Evolutionary conservation across 1,284 basidiomycete species (phyloP).

Genomic region (Ceratobasidium sp.): DNA sequence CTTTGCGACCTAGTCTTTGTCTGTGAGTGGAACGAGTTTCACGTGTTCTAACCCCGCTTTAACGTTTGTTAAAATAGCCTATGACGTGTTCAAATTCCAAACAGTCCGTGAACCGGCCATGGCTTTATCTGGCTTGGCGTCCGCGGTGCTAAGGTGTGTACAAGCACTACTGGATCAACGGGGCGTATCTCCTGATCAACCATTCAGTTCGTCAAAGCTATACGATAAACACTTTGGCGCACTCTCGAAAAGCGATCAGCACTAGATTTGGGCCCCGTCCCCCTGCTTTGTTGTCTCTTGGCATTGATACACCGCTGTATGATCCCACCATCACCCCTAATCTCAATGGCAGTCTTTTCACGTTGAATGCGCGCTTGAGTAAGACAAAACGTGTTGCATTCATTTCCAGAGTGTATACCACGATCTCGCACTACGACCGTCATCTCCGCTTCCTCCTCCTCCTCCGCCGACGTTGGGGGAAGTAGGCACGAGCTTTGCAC

Average conservation of each 20-base stretch:
- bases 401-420: slow-evolving; percentile 36
- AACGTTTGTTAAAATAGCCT: slow-evolving; percentile 61
- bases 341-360: background rate
- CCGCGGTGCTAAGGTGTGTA: slow-evolving; percentile 75
- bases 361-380: slow-evolving; percentile 43
- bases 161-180: slow-evolving; percentile 20
- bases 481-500: background rate
- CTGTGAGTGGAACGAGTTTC: no score
- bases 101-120: slow-evolving; percentile 69
- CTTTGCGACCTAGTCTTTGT: slow-evolving; percentile 85
- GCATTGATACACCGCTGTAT: slow-evolving; percentile 33
- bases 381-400: slow-evolving; percentile 50
- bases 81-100: slow-evolving; percentile 67
- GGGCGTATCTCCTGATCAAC: slow-evolving; percentile 29
- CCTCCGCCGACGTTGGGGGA: background rate
- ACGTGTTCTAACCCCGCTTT: no score
- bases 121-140: slow-evolving; percentile 70
- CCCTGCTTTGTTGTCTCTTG: slow-evolving; percentile 38
- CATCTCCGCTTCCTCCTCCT: background rate
- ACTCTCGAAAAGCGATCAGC: slow-evolving; percentile 61
- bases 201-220: slow-evolving; percentile 69
- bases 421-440: slow-evolving; percentile 7
- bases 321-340: slow-evolving; percentile 44
- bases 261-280: slow-evolving; percentile 47
- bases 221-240: slow-evolving; percentile 72